A percentile compares a stretch with the other conserved stretches of the same genome.
Evolutionary conservation across 2,329 filamentous ascomycete genomes (phyloP).

Genomic region (Huntiella moniliformis): DNA sequence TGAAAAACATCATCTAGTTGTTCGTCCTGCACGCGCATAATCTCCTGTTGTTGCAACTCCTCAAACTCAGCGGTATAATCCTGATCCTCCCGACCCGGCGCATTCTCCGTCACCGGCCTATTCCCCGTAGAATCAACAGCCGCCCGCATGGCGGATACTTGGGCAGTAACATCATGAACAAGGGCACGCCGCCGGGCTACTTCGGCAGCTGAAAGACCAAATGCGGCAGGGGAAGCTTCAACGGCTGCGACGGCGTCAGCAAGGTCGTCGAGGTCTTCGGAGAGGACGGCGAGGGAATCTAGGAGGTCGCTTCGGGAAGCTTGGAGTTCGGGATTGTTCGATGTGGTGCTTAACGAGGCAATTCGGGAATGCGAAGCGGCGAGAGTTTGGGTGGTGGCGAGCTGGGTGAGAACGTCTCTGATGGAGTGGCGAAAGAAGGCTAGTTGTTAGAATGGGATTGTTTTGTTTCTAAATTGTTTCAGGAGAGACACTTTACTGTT

Average conservation of each 20-base stretch:
- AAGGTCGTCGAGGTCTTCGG: constrained; percentile 75
- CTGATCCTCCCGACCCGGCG: constrained; percentile 24
- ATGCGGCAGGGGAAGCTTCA: constrained; percentile 71
- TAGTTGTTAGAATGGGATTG: neutral
- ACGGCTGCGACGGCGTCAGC: constrained; percentile 71
- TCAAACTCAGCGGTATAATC: constrained; percentile 67
- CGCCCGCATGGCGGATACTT: constrained; percentile 75
- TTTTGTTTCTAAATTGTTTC: no score
- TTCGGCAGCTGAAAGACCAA: constrained; percentile 68
- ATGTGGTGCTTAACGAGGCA: constrained; percentile 57
- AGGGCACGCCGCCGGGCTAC: constrained; percentile 62
- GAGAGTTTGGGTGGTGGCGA: constrained; percentile 63
- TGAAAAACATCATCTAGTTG: constrained; percentile 82
- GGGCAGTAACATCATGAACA: constrained; percentile 73
- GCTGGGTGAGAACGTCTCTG: constrained; percentile 75
- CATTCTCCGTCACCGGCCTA: constrained; percentile 15
- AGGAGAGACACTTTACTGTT: constrained; percentile 29
- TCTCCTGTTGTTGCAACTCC: constrained; percentile 72
- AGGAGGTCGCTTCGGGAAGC: constrained; percentile 55
- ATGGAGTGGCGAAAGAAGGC: constrained; percentile 4
- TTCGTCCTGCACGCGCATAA: constrained; percentile 90
- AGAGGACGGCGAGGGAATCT: constrained; percentile 44
- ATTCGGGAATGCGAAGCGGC: constrained; percentile 95
- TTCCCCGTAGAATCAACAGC: constrained; percentile 33
- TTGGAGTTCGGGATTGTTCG: constrained; percentile 66